These are phyloP conservation scores for Verticillium klebahnii DNA, from an alignment of 2,329 filamentous ascomycete genomes.

Conservation along the genomic window DNA sequence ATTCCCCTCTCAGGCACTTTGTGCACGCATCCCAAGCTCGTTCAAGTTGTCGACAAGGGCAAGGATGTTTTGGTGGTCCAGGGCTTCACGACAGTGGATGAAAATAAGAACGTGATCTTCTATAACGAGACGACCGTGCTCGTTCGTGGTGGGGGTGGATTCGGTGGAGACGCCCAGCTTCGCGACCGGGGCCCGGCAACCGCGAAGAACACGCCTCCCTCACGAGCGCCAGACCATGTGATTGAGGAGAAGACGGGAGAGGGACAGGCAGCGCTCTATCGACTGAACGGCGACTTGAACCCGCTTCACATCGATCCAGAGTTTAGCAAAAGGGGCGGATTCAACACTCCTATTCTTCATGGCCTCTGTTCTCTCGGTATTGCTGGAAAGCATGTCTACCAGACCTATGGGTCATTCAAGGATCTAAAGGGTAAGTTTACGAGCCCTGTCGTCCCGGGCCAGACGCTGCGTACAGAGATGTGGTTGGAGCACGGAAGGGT, in stretches of 20 bases:
- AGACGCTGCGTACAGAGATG: constrained; percentile 92
- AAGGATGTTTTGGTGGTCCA: constrained; percentile 78
- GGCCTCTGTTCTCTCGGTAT: constrained; percentile 96
- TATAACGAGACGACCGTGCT: constrained; percentile 97
- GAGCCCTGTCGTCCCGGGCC: constrained; percentile 76
- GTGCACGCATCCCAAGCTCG: constrained; percentile 69
- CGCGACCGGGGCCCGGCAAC: constrained; percentile 75
- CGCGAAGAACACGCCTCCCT: constrained; percentile 71
- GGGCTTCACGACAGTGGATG: constrained; percentile 78
- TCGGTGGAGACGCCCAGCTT: constrained; percentile 77
- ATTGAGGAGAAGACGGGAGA: constrained; percentile 82
- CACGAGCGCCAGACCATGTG: constrained; percentile 72
- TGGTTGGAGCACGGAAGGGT: constrained; percentile 82
- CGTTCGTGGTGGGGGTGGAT: constrained; percentile 85
- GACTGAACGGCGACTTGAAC: constrained; percentile 91
- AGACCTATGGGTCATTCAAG: constrained; percentile 76
- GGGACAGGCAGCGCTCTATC: constrained; percentile 91
- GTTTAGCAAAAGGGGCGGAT: constrained; percentile 93
- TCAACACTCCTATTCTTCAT: constrained; percentile 91
- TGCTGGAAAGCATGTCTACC: constrained; percentile 82
- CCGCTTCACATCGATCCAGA: constrained; percentile 92
- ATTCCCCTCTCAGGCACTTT: constrained; percentile 81
- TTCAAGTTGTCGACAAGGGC: constrained; percentile 97
- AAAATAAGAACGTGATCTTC: constrained; percentile 84
- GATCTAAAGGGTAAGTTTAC: constrained; percentile 93